Evolutionary conservation across 2,329 filamentous ascomycete genomes (phyloP), one percentile per base, ranked within the genome.

Genomic region (Fusarium equiseti): DNA sequence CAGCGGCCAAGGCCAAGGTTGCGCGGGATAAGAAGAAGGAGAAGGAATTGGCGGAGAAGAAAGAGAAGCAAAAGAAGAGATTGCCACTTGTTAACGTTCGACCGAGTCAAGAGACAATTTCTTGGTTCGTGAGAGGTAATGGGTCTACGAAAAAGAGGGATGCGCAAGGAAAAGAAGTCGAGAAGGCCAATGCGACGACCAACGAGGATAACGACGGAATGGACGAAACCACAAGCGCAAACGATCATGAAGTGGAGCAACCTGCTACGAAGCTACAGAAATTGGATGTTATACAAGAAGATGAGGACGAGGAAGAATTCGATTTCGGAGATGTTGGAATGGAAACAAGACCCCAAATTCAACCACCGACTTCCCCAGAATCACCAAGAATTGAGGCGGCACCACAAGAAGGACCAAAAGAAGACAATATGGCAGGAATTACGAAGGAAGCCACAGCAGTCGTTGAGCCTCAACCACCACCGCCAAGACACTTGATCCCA

Each of bases 81-180:
- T 60, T 88, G 62, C 88, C 88, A 16, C 77, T 89, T 7, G 81
- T 87, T n/a, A 81, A 81, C 15, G 85, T 88, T 7, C 81, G 84
- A 38, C 84, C 88, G 1, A 89, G 88, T 35, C 88, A 90, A 75
- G 85, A 85, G 44, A 87, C 85, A 0, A 88, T 90, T 66, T 81
- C 86, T 20, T 75, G 82, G 38, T 90, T 90, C 61, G 77, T 87
- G 10, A 78, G 80, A 38, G 78, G 80, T 0, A 77, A 79, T n/a
- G 77, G 76, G 2, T 70, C 71, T 5, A 60, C 62, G 2, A 80
- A 70, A 56, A 81, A 80, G 71, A 77, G 77, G 42, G 76, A 77
- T 32, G 56, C 44, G 5, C 63, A 57, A 8, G 78, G 77, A 5
- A 55, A 59, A 18, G 66, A 67, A 6, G 58, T 73, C 24, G 59